Evolutionary conservation across 2,329 filamentous ascomycete species (phyloP).

Genomic region (Emmonsiellopsis sp.): DNA sequence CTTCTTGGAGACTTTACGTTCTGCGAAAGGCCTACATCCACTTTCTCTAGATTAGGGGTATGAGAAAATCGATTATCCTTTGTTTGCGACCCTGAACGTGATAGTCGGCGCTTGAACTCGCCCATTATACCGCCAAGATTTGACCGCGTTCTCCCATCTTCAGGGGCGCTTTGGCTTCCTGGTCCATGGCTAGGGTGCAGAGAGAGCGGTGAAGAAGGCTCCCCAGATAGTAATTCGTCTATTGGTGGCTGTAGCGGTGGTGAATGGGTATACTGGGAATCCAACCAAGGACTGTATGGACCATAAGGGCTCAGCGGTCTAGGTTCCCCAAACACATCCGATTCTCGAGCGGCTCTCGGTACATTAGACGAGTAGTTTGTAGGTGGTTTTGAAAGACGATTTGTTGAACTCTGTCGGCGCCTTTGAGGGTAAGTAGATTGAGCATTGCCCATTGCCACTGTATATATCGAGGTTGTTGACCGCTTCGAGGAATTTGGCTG

Average conservation of each 20-base stretch:
- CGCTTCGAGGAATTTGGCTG: not conserved
- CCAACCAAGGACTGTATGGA: constrained; percentile 6
- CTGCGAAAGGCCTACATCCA: not conserved
- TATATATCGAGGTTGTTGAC: not conserved
- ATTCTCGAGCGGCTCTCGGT: constrained; percentile 8
- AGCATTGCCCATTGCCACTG: constrained; percentile 25
- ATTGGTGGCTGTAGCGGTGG: not conserved
- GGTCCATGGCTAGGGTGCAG: not conserved
- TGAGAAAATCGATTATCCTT: constrained; percentile 25
- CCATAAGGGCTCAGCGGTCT: constrained; percentile 7
- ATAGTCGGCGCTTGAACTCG: constrained; percentile 3
- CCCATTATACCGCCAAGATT: constrained; percentile 3
- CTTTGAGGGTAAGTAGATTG: constrained; percentile 24
- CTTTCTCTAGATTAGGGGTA: not conserved
- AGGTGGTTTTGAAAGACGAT: constrained; percentile 29
- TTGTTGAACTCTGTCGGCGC: constrained; percentile 21
- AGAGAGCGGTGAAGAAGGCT: not conserved
- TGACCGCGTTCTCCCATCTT: not conserved
- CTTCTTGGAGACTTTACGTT: not conserved
- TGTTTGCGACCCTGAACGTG: constrained; percentile 12
- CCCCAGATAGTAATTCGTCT: not conserved
- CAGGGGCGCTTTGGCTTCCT: not conserved
- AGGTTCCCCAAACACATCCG: constrained; percentile 5
- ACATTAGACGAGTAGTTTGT: constrained; percentile 16
- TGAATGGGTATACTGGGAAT: not conserved